These are phyloP conservation scores for Gnomoniopsis sp. DNA, from an alignment of 2,329 filamentous ascomycete species.

Conservation along the genomic window DNA sequence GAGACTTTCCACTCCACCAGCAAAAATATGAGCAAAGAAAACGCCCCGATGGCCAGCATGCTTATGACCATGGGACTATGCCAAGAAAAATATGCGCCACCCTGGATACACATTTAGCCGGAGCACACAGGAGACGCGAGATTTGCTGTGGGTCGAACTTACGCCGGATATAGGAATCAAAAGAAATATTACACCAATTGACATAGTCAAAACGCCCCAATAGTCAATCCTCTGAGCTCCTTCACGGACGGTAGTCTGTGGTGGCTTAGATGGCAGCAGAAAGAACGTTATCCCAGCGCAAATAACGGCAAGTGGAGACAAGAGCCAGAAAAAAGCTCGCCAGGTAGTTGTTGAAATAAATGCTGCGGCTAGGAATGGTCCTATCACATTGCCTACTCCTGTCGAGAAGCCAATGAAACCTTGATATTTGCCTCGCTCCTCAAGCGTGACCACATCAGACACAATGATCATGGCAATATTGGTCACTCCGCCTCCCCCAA, in stretches of 20 bases:
- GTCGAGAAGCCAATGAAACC: slow-evolving; percentile 38
- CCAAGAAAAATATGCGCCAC: slow-evolving; percentile 54
- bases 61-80: slow-evolving; percentile 54
- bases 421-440: slow-evolving; percentile 54
- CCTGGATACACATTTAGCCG: slow-evolving; percentile 3
- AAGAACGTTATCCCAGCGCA: slow-evolving; percentile 43
- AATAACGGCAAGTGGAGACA: slow-evolving; percentile 46
- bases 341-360: slow-evolving; percentile 35
- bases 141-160: neutral
- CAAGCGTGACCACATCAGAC: slow-evolving; percentile 55
- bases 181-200: slow-evolving; percentile 54
- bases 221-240: slow-evolving; percentile 56
- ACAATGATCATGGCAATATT: slow-evolving; percentile 60
- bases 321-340: slow-evolving; percentile 40
- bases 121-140: no score
- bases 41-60: slow-evolving; percentile 40
- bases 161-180: slow-evolving; percentile 62
- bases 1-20: slow-evolving; percentile 54
- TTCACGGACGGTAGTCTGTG: slow-evolving; percentile 40
- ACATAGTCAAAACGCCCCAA: slow-evolving; percentile 50
- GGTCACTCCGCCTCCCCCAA: slow-evolving; percentile 58
- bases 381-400: slow-evolving; percentile 38
- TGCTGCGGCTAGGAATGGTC: slow-evolving; percentile 39
- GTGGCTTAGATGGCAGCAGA: slow-evolving; percentile 50
- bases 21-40: slow-evolving; percentile 41